Base-by-base conservation (phyloP, 2,329 filamentous ascomycete genomes). In the Microcyclosporella mali region DNA sequence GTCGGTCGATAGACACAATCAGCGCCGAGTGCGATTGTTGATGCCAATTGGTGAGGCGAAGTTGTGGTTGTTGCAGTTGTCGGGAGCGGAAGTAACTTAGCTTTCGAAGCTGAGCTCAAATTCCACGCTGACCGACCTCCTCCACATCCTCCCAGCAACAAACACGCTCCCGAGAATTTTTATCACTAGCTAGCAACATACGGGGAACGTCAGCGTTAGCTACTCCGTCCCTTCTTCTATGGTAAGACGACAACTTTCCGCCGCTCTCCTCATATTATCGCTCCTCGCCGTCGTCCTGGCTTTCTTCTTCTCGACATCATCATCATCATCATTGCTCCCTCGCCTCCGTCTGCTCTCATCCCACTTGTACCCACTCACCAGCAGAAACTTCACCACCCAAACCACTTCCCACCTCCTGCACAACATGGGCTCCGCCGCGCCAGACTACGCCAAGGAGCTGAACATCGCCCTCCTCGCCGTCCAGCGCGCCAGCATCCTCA, bases 401-500 rank as follows among this genome's bases (percentile, higher is more conserved):
- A 43, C 52, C 48, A 54, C 58, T 45, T 63, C 55, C 49, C 55
- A 59, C 45, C 63, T n/a, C n/a, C n/a, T 56, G 53, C 21, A 25
- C 21, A 25, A 4, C 9, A 25, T 25, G 21, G 21, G 21, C 4
- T 25, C 21, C 9, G 21, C 6, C 21, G 66, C 67, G 60, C 68
- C 71, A 63, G 62, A 70, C 36, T 94, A 92, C 73, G 72, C 77
- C 46, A 79, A 82, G 52, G 89, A 95, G 71, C 80, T 92, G 56
- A 74, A 83, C 59, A 77, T 94, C 42, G 89, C 89, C 49, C 82
- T 90, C 64, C 79, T 95, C 33, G 88, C 89, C 49, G 89, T 95
- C 44, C 88, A 94, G 70, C 81, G 89, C 52, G 89, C 85, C 18
- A 72, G 79, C 16, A 72, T 88, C 52, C 75, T 88, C 45, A 88